Evolutionary conservation across 345 rosid species (phyloP), one percentile per base, ranked within the genome.

Genomic region (Citrus australasica): DNA sequence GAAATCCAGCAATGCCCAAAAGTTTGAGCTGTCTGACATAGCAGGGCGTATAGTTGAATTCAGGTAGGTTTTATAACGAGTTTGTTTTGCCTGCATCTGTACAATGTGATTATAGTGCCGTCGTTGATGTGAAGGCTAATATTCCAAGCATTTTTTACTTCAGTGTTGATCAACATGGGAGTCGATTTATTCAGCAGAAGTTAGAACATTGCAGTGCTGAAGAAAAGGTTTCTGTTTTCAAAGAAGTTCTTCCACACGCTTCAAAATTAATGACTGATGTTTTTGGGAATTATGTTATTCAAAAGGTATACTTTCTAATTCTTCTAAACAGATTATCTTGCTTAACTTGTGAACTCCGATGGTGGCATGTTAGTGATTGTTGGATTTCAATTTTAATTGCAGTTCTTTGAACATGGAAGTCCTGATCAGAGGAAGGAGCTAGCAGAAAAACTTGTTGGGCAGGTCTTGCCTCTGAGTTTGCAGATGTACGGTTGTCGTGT

Each of bases 401-500:
- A 97, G 99, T 93, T 92, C 79, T 90, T 97, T 84, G 98, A 93
- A 82, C 86, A 94, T 87, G 99, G 99, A 85, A 92, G 87, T 69
- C 85, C 87, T 16, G 91, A 86, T 67, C 98, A 97, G 85, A 90
- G 98, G 73, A 90, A 90, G 83, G 94, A 93, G 79, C 98, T 97
- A 67, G 93, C 94, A n/a, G 84, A 85, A 87, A 94, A 94, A 78
- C 95, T 97, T 83, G 82, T 84, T 78, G 98, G 98, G 76, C 95
- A 94, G 84, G 90, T 94, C 88, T 77, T 97, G 83, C 87, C 91
- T 74, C 85, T 97, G 84, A 92, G 99, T 85, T 82, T 97, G 83
- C 99, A 97, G 84, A 97, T 97, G 99, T 97, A 97, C 83, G 99
- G 99, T 68, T 94, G 99, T 68, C 98, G 99, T 76, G 99, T 97